A percentile compares a stretch with the other conserved stretches of the same genome.
These are phyloP conservation scores for Lactarius evosmus DNA, from an alignment of 768 basidiomycete species.

Conservation along the genomic window DNA sequence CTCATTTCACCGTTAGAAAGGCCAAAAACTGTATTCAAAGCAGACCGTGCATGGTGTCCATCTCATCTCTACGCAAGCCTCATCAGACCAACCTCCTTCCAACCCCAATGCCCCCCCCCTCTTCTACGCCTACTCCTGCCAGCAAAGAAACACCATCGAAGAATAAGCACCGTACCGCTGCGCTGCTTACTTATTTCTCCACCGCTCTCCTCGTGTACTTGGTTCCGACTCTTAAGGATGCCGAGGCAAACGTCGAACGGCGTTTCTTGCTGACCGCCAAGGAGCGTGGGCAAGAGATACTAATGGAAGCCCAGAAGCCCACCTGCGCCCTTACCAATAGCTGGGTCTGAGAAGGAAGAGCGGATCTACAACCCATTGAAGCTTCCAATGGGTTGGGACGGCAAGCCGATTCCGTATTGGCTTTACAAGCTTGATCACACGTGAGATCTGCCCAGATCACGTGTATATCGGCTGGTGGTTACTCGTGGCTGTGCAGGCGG, in stretches of 20 bases:
- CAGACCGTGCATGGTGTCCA: conserved; percentile 98
- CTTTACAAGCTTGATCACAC: conserved; percentile 93
- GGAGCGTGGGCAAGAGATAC: conserved; percentile 93
- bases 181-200: conserved; percentile 67
- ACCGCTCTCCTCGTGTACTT: conserved; percentile 66
- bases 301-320: conserved; percentile 64
- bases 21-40: conserved; percentile 93
- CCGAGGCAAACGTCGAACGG: conserved; percentile 94
- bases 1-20: conserved; percentile 40
- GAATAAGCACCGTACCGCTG: conserved; percentile 59
- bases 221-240: conserved; percentile 70
- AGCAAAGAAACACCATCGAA: conserved; percentile 33
- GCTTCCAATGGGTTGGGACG: conserved; percentile 95
- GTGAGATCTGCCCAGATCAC: conserved; percentile 96
- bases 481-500: neutral
- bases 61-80: conserved; percentile 72
- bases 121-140: conserved; percentile 35
- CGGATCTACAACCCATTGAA: conserved; percentile 98
- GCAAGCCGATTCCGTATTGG: conserved; percentile 99
- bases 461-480: conserved; percentile 92
- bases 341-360: conserved; percentile 77
- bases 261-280: conserved; percentile 95
- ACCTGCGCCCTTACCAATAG: conserved; percentile 48
- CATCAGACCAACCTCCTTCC: conserved; percentile 42
- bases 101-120: conserved; percentile 59